These are phyloP conservation scores for Micromonas commoda DNA, from an alignment of 139 green algal species.

Conservation along the genomic window DNA sequence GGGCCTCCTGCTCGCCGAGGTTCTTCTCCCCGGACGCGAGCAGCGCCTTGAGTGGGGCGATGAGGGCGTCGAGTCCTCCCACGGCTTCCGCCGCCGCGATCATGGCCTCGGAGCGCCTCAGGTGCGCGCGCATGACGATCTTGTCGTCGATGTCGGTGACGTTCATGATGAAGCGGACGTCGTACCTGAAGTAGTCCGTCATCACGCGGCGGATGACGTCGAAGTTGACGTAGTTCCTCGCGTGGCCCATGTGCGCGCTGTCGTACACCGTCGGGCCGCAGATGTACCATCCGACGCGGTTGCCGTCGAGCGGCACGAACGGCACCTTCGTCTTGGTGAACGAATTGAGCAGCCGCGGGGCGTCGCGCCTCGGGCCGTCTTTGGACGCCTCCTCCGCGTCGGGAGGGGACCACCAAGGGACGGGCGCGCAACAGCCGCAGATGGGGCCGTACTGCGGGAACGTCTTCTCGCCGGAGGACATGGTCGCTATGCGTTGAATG, in stretches of 20 bases:
- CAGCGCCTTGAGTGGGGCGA: conserved; percentile 24
- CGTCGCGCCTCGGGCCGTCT: background rate
- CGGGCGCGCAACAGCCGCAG: background rate
- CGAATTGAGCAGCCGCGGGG: conserved; percentile 18
- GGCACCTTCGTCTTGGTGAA: conserved; percentile 26
- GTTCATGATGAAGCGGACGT: conserved; percentile 91
- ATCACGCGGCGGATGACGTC: conserved; percentile 92
- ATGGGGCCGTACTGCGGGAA: too few species aligned
- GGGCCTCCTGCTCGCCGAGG: conserved; percentile 64
- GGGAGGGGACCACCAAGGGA: background rate
- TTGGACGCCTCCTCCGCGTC: background rate
- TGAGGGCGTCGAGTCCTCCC: background rate
- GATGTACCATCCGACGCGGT: conserved; percentile 65
- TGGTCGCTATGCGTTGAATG: too few species aligned
- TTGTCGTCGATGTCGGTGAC: conserved; percentile 99
- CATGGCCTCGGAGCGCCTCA: background rate
- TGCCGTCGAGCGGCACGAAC: conserved; percentile 17
- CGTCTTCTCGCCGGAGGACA: too few species aligned
- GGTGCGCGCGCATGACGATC: conserved; percentile 83
- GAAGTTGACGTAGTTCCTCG: conserved; percentile 95
- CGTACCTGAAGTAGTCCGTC: conserved; percentile 95
- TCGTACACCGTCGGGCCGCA: conserved; percentile 98
- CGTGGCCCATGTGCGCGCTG: conserved; percentile 86
- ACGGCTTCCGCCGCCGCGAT: background rate
- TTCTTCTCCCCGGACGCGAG: conserved; percentile 28